Evolutionary conservation across 495 filamentous ascomycete genomes (phyloP).

Genomic region (Xylaria flabelliformis): DNA sequence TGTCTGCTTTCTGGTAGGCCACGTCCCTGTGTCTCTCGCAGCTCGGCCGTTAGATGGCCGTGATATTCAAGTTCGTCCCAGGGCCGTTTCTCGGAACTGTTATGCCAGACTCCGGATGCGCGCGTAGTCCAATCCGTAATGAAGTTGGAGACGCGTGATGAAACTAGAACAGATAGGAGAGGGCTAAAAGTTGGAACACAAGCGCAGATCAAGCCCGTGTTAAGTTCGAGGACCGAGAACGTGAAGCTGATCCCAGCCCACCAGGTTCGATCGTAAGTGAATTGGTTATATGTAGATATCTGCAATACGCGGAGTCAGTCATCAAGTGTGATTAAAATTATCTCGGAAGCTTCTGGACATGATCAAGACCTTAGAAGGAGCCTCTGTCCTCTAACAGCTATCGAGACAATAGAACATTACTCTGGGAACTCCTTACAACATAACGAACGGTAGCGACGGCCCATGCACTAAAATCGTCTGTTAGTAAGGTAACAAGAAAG

Average conservation of each 20-base stretch:
- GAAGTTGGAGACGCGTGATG: constrained; percentile 21
- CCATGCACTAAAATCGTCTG: constrained; percentile 40
- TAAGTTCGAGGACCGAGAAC: constrained; percentile 52
- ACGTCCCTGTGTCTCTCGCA: not conserved
- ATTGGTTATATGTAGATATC: constrained; percentile 42
- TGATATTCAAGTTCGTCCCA: constrained; percentile 22
- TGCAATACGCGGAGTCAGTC: not conserved
- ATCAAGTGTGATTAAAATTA: not conserved
- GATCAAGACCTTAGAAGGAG: not conserved
- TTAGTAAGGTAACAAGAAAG: constrained; percentile 19
- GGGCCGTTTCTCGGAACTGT: constrained; percentile 31
- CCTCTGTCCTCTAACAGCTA: not conserved
- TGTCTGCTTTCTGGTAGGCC: not conserved
- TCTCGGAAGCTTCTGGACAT: not conserved
- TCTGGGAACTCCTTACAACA: constrained; percentile 19
- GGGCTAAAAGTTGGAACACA: constrained; percentile 46
- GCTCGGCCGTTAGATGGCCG: not conserved
- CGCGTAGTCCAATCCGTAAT: constrained; percentile 32
- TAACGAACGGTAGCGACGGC: constrained; percentile 46
- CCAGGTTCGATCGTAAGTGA: constrained; percentile 42
- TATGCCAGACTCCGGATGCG: constrained; percentile 27
- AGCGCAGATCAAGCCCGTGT: constrained; percentile 51
- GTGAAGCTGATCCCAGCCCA: constrained; percentile 44
- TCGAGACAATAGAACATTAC: not conserved
- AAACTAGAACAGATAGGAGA: constrained; percentile 34